A percentile compares a stretch with the other conserved stretches of the same genome.
Conservation (phyloP, 192 early-diverging fungal species). For the Linnemannia zychae region DNA sequence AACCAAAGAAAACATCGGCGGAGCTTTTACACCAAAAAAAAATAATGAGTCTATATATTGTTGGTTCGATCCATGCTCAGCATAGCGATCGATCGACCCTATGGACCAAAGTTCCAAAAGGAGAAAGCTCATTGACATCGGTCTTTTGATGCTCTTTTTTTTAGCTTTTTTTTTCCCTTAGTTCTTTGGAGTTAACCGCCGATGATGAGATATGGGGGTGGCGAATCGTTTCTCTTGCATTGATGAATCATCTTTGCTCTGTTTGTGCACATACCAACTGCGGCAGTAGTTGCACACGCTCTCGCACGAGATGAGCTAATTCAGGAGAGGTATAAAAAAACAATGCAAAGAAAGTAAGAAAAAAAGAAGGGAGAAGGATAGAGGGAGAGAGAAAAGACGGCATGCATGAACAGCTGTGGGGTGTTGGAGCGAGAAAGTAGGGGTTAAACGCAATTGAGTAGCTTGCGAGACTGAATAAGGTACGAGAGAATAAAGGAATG, state of each 20-base stretch:
- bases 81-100: background rate
- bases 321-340: background rate
- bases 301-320: no score
- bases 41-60: no score
- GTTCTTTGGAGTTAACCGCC: background rate
- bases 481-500: background rate
- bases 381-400: conserved; percentile 5
- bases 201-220: background rate
- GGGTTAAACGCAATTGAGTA: background rate
- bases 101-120: background rate
- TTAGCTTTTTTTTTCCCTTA: background rate
- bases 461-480: background rate
- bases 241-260: background rate
- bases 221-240: conserved; percentile 3
- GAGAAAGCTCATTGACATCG: background rate
- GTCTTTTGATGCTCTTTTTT: background rate
- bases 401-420: background rate
- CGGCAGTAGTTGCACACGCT: background rate
- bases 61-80: no score
- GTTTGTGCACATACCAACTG: background rate
- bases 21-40: no score
- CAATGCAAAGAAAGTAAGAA: background rate
- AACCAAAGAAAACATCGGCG: no score
- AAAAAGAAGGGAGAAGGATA: background rate
- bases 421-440: background rate